Evolutionary conservation across 2,329 filamentous ascomycete species (phyloP).

Genomic region (Colletotrichum incanum): DNA sequence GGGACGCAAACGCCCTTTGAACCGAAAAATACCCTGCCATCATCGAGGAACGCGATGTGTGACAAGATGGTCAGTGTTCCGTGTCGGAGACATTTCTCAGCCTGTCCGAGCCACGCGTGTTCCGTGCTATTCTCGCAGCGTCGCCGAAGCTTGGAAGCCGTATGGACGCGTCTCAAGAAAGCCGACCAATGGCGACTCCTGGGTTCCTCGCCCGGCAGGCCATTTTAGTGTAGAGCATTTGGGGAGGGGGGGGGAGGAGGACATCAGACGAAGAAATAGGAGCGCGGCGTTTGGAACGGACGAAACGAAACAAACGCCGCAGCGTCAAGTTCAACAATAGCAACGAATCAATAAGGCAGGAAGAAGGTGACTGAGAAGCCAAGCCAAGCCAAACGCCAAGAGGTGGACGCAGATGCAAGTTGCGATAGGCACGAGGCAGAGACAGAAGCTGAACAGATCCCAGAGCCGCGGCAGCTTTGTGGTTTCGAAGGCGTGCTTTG

Average conservation of each 20-base stretch:
- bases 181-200: not conserved
- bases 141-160: not conserved
- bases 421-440: not conserved
- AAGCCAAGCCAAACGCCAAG: not conserved
- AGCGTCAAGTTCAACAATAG: constrained; percentile 7
- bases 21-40: not conserved
- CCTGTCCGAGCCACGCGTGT: not conserved
- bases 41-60: constrained; percentile 1
- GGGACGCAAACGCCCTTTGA: not conserved
- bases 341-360: constrained; percentile 26
- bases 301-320: constrained; percentile 4
- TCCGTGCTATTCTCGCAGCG: constrained; percentile 24
- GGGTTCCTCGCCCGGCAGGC: constrained; percentile 11
- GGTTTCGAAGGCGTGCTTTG: not conserved
- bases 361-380: not conserved
- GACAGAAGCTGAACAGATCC: not conserved
- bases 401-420: not conserved
- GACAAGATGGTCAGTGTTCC: not conserved
- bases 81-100: constrained; percentile 31
- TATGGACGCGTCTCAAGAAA: constrained; percentile 21
- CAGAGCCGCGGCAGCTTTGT: not conserved
- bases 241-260: too few species aligned
- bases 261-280: constrained; percentile 3
- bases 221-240: not conserved
- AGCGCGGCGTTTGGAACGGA: constrained; percentile 5